Conservation (phyloP, 768 basidiomycete species). For the Termitomyces sp. region DNA sequence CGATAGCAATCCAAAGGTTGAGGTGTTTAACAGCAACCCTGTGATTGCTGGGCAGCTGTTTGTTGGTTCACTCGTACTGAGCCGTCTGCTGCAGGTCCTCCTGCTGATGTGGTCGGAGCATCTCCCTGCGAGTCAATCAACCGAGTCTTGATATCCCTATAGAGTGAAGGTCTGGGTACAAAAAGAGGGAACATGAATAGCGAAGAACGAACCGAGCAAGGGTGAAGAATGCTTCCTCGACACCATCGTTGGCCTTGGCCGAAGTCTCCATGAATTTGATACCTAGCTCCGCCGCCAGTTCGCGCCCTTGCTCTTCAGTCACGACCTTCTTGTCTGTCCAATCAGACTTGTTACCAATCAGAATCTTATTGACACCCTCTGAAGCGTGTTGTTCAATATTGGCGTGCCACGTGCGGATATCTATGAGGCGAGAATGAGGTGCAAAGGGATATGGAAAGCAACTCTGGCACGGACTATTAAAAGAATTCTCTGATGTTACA, state of each 20-base stretch:
- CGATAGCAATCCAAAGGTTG: background rate
- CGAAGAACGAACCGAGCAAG: slow-evolving; percentile 73
- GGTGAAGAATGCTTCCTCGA: slow-evolving; percentile 98
- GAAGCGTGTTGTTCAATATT: slow-evolving; percentile 99
- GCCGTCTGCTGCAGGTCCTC: slow-evolving; percentile 42
- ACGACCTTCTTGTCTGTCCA: slow-evolving; percentile 96
- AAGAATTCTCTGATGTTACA: slow-evolving; percentile 91
- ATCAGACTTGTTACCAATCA: slow-evolving; percentile 98
- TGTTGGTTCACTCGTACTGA: slow-evolving; percentile 63
- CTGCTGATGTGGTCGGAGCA: slow-evolving; percentile 35
- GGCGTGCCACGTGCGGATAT: slow-evolving; percentile 97
- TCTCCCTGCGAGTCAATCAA: slow-evolving; percentile 93
- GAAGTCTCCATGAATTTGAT: slow-evolving; percentile 97
- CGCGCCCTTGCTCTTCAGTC: slow-evolving; percentile 87
- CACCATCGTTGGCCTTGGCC: slow-evolving; percentile 95
- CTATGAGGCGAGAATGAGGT: slow-evolving; percentile 35
- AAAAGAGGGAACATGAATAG: background rate
- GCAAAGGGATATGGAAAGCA: background rate
- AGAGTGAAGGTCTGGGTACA: background rate
- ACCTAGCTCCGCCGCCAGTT: slow-evolving; percentile 91
- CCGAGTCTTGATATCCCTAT: slow-evolving; percentile 96
- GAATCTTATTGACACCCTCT: slow-evolving; percentile 98
- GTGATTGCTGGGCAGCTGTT: slow-evolving; percentile 39
- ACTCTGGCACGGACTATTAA: slow-evolving; percentile 72
- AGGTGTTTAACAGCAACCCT: slow-evolving; percentile 49